These are phyloP conservation scores for Diaporthe capsici DNA, from an alignment of 2,329 filamentous ascomycete species.

Conservation along the genomic window DNA sequence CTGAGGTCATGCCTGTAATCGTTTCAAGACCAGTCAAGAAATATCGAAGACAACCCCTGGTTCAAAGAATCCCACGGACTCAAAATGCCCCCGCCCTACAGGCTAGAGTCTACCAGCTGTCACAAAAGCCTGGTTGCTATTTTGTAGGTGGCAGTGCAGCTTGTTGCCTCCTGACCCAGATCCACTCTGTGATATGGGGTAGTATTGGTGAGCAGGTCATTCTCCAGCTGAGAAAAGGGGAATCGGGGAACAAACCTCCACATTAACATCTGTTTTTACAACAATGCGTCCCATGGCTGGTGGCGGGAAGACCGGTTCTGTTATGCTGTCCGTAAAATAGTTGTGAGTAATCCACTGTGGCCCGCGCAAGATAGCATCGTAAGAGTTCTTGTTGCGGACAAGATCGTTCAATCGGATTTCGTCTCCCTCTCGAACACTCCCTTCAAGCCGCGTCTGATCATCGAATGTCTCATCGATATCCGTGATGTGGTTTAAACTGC, in stretches of 20 bases:
- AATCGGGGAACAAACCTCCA: not conserved
- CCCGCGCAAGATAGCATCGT: not conserved
- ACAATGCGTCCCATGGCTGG: not conserved
- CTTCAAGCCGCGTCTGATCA: not conserved
- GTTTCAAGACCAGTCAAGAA: not conserved
- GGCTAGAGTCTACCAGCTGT: not conserved
- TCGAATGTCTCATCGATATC: conserved; percentile 4
- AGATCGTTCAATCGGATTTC: not conserved
- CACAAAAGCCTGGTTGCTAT: conserved; percentile 3
- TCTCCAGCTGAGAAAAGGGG: not conserved
- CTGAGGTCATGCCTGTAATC: not conserved
- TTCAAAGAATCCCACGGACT: not conserved
- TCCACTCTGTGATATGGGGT: not conserved
- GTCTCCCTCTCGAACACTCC: not conserved
- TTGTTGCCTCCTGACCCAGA: not conserved
- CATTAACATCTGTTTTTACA: conserved; percentile 6
- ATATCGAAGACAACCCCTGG: not conserved
- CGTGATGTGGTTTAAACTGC: conserved; percentile 6
- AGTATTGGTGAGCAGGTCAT: not conserved
- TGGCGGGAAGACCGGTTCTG: not conserved
- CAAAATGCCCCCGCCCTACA: not conserved
- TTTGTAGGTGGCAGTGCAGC: not conserved
- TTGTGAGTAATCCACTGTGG: not conserved
- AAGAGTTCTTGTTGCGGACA: not conserved
- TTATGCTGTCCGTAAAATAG: not conserved